Base-by-base conservation (phyloP, 352 stramenopile species). In the Globisporangium rhizosaccharum region DNA sequence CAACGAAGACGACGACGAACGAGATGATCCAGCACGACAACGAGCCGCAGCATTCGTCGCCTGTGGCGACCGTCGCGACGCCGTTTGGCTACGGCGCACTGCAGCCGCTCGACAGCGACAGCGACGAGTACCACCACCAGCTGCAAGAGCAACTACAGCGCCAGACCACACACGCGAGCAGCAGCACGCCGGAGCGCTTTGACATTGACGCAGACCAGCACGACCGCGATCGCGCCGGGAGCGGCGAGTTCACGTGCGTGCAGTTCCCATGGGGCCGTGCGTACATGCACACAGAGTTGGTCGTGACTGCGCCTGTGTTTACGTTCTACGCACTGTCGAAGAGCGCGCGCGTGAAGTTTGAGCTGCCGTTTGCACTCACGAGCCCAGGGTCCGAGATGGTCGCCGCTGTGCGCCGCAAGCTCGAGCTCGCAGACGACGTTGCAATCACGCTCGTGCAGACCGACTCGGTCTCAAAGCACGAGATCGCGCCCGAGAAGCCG, bases 321-420 rank as follows among this genome's bases (percentile, higher is more conserved):
- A 92, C 78, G 10, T 89, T 92, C 66, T 92, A 90, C 66, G 82
- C 82, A 39, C 60, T 92, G 18, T 65, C 72, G 15, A 73, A 83
- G 53, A 72, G 51, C 41, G 72, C 86, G 56, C 82, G 77, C 49
- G 41, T 88, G 42, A 92, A 90, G 61, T 92, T 92, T 57, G 61
- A 74, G 42, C 53, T 90, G 33, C 67, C 72, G 8, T 90, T 89
- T 49, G 65, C 76, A 25, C 57, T 92, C 15, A 85, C 72, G 9
- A 82, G 68, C 4, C 54, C 62, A 0, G 77, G 78, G 3, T 33
- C 72, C 37, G 82, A 88, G 18, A 77, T 92, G 62, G 61, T 87
- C 30, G 71, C 83, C 7, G 72, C 79, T 0, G 82, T 92, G 59
- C 76, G 75, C 0, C 62, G 61, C 3, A 69, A 73, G 12, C 61